Conservation (phyloP, 1,139 yeast genomes). For the Candida pseudoviswanathii region DNA sequence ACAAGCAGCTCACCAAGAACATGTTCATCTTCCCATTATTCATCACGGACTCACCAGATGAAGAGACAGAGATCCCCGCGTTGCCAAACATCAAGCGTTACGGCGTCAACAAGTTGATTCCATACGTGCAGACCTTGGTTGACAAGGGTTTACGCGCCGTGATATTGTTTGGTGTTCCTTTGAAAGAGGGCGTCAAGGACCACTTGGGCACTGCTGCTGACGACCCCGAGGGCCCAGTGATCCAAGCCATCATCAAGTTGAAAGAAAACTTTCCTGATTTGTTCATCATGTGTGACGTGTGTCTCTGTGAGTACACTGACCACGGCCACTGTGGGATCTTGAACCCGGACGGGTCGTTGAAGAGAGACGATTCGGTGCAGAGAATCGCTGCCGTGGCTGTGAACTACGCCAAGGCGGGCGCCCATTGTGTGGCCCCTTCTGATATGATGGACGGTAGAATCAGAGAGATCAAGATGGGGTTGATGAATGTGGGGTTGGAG, state of each 20-base stretch:
- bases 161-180: slow-evolving; percentile 88
- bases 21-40: slow-evolving; percentile 95
- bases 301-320: slow-evolving; percentile 93
- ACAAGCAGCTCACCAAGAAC: slow-evolving; percentile 76
- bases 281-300: slow-evolving; percentile 90
- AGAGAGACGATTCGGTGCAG: slow-evolving; percentile 72
- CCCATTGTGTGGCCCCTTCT: slow-evolving; percentile 93
- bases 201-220: slow-evolving; percentile 87
- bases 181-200: slow-evolving; percentile 76
- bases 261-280: slow-evolving; percentile 72
- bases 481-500: slow-evolving; percentile 81
- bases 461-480: slow-evolving; percentile 81
- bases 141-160: slow-evolving; percentile 84
- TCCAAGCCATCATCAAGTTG: slow-evolving; percentile 69
- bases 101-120: slow-evolving; percentile 79
- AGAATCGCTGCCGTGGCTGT: slow-evolving; percentile 95
- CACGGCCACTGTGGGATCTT: slow-evolving; percentile 97
- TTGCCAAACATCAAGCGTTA: slow-evolving; percentile 87
- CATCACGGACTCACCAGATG: slow-evolving; percentile 80
- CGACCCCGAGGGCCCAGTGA: slow-evolving; percentile 96
- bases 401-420: slow-evolving; percentile 94
- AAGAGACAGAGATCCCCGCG: slow-evolving; percentile 70
- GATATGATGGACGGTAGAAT: slow-evolving; percentile 98
- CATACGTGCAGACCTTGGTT: slow-evolving; percentile 70
- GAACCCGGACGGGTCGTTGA: slow-evolving; percentile 81